Base-by-base conservation (phyloP, 192 early-diverging fungal species). In the Coemansia sp. region DNA sequence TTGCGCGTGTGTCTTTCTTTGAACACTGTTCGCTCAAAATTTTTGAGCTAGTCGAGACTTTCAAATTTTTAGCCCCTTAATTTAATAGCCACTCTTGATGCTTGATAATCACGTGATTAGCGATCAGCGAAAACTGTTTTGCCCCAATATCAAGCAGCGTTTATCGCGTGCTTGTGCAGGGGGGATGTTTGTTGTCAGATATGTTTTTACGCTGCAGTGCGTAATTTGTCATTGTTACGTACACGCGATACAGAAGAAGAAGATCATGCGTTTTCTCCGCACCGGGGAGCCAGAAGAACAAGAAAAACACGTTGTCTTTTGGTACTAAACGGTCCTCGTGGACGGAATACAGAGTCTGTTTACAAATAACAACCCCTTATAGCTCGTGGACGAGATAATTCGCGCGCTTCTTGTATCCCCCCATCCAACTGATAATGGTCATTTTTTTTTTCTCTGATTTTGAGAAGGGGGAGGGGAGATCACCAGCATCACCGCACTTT, bases 401-500 rank as follows among this genome's bases (percentile, higher is more conserved):
- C 49, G 49, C 49, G 49, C 49, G 6, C 10, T 55, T 55, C 10
- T 3, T 31, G 15, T n/a, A 50, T 27, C 49, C 20, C 9, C 36
- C 9, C 36, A 6, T 8, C 36, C 36, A 38, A 38, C 36, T 38
- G 36, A 52, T 20, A 55, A 11, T 50, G n/a, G 49, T 50, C 49
- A 50, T 22, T 24, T 27, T 27, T 27, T 24, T 50, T 24, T 24
- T 24, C 20, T 22, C 41, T 15, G 41, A 13, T 43, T 43, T 4
- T 5, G 9, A 20, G 6, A 8, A 50, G n/a, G 20, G 50, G 50
- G n/a, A 24, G 50, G 12, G 27, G 24, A 29, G 53, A 55, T 55
- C 27, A 55, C 53, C 53, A 55, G 53, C 53, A 55, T 29, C 53
- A 15, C 53, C 53, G 27, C 53, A 31, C 27, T 55, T 55, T 31